phyloP scores from a whole-genome alignment of 805 yeast genomes.

The Metschnikowia corniflorae region DNA sequence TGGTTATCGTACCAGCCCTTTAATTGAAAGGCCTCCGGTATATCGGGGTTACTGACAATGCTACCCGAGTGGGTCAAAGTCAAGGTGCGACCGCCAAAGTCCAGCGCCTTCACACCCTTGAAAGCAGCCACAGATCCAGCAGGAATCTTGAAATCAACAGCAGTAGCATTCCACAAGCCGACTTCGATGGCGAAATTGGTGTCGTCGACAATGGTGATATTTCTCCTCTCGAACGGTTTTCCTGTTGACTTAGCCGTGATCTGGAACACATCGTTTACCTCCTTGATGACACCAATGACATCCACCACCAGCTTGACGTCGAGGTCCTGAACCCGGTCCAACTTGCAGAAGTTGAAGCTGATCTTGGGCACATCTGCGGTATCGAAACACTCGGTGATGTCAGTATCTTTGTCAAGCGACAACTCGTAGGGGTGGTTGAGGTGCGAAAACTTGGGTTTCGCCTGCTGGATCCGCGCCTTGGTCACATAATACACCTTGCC shows the following conservation, averaged over 20 bases:
- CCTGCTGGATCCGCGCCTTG: slow-evolving; percentile 73
- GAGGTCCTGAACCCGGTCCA: slow-evolving; percentile 60
- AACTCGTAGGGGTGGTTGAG: slow-evolving; percentile 88
- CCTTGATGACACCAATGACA: slow-evolving; percentile 81
- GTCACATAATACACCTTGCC: slow-evolving; percentile 86
- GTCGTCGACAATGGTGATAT: slow-evolving; percentile 80
- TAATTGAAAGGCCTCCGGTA: slow-evolving; percentile 78
- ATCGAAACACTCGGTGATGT: slow-evolving; percentile 64
- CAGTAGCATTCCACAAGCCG: slow-evolving; percentile 89
- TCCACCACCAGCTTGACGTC: slow-evolving; percentile 76
- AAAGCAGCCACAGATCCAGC: slow-evolving; percentile 85
- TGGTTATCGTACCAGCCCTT: slow-evolving; percentile 94
- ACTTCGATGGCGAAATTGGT: slow-evolving; percentile 69
- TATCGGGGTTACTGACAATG: slow-evolving; percentile 77
- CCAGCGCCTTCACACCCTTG: slow-evolving; percentile 86
- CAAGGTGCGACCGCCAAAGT: slow-evolving; percentile 81
- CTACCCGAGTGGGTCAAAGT: slow-evolving; percentile 79
- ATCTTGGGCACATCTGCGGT: slow-evolving; percentile 69
- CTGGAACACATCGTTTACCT: slow-evolving; percentile 70
- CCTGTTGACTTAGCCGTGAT: slow-evolving; percentile 86
- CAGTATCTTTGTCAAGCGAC: slow-evolving; percentile 72
- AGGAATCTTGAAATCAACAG: slow-evolving; percentile 68
- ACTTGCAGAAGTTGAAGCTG: slow-evolving; percentile 69
- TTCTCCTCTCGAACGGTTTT: slow-evolving; percentile 89
- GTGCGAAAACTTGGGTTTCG: slow-evolving; percentile 82